Percentiles rank a stretch among this genome's conserved stretches.
phyloP scores from a whole-genome alignment of 768 basidiomycete species.

The Boletus huronensis region DNA sequence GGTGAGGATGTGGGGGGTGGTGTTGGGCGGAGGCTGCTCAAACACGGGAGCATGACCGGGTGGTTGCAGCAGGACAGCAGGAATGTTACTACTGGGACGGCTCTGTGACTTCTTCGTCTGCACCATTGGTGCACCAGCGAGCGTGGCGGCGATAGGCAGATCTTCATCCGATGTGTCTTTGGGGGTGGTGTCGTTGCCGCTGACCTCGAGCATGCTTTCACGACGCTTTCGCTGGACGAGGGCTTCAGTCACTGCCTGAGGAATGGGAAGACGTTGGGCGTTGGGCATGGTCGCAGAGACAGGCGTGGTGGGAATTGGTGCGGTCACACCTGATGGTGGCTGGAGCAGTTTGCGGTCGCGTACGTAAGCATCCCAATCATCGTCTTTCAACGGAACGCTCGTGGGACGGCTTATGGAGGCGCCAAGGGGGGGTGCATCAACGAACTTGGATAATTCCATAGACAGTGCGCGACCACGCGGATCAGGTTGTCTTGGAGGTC shows the following conservation, averaged over 20 bases:
- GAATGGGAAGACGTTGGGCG: conserved; percentile 49
- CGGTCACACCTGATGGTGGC: conserved; percentile 75
- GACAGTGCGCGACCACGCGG: conserved; percentile 69
- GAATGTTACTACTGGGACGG: conserved; percentile 22
- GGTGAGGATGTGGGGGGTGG: conserved; percentile 21
- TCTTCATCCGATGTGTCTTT: conserved; percentile 37
- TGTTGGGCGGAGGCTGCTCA: conserved; percentile 20
- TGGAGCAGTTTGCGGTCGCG: conserved; percentile 81
- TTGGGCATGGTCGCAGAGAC: conserved; percentile 32
- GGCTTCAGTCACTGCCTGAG: conserved; percentile 74
- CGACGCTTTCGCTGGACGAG: conserved; percentile 65
- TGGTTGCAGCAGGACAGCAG: conserved; percentile 28
- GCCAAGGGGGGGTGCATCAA: conserved; percentile 42
- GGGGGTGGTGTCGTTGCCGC: conserved; percentile 29
- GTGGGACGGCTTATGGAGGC: conserved; percentile 65
- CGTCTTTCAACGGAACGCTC: conserved; percentile 65
- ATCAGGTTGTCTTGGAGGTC: conserved; percentile 65
- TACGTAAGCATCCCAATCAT: conserved; percentile 87
- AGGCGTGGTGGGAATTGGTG: conserved; percentile 70
- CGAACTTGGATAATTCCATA: conserved; percentile 58
- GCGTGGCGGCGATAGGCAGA: conserved; percentile 28
- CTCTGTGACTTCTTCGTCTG: conserved; percentile 21
- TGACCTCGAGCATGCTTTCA: conserved; percentile 60
- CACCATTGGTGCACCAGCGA: conserved; percentile 6
- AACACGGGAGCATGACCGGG: conserved; percentile 30